A percentile compares a stretch with the other conserved stretches of the same genome.
phyloP scores from a whole-genome alignment of 1,284 basidiomycete species.

The Fomitiporia mediterranea region DNA sequence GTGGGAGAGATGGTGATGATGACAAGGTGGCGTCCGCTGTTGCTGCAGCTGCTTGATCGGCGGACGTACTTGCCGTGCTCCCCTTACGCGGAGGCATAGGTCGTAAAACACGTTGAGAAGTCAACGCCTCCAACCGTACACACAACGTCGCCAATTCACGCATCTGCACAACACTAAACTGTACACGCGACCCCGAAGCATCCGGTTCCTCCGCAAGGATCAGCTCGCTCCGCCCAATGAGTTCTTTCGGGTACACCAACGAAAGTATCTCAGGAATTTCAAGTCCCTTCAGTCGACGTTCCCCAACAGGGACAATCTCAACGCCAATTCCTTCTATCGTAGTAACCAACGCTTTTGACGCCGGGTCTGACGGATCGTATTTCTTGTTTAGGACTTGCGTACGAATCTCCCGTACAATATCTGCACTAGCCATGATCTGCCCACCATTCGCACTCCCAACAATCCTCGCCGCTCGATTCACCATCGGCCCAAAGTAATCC shows the following conservation, averaged over 20 bases:
- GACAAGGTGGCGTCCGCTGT: not conserved
- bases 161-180: constrained; percentile 76
- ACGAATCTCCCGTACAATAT: constrained; percentile 84
- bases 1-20: constrained; percentile 28
- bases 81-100: constrained; percentile 44
- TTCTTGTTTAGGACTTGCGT: constrained; percentile 54
- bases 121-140: constrained; percentile 80
- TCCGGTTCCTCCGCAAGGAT: constrained; percentile 39
- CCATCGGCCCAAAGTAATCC: constrained; percentile 96
- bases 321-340: constrained; percentile 75
- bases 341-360: constrained; percentile 50
- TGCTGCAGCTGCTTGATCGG: not conserved
- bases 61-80: constrained; percentile 36
- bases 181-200: constrained; percentile 49
- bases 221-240: constrained; percentile 71
- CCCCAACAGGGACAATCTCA: constrained; percentile 75
- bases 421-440: constrained; percentile 90
- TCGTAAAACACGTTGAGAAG: constrained; percentile 60
- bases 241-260: constrained; percentile 74
- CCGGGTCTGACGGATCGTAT: constrained; percentile 48
- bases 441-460: constrained; percentile 84
- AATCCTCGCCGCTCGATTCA: constrained; percentile 89
- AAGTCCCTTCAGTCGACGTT: constrained; percentile 90
- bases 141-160: constrained; percentile 73
- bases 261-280: constrained; percentile 88